Evolutionary conservation across 345 rosid species (phyloP), one percentile per base, ranked within the genome.

Genomic region (Theobroma cacao): DNA sequence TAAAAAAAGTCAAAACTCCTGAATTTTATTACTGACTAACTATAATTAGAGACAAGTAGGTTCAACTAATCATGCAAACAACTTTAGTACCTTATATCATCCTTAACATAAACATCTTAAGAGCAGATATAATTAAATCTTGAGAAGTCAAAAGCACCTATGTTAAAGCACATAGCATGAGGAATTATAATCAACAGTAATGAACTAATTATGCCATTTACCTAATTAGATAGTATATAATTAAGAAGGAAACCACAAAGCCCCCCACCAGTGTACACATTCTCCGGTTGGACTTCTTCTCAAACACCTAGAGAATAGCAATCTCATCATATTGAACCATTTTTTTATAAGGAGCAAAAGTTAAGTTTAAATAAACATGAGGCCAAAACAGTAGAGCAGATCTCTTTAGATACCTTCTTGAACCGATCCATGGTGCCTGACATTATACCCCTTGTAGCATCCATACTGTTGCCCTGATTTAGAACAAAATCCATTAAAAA

Each of bases 361-460:
- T 10, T 55, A 48, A 52, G 77, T 62, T 60, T 40, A 78, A 31
- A 72, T 33, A 34, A 62, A 65, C 65, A 55, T 3, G 17, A 47
- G 64, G 41, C 45, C 14, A 60, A 61, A 77, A 30, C 28, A 30
- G 50, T 15, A 67, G 50, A 52, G 26, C 6, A 69, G 5, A 45
- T 78, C 30, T 22, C 74, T 33, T 52, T 11, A 30, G 55, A 43
- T 82, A 95, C 98, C 97, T 83, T 87, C 83, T 91, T 92, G 84
- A 95, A 93, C 45, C 92, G 90, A 80, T 91, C 94, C 89, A 93
- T 89, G 13, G 97, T 90, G 82, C 98, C 95, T 7, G 97, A 91
- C 93, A 95, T 88, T 60, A 90, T 74, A 15, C 99, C 97, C 83
- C 98, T 90, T 0, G 98, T 85, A 38, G 86, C 84, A 79, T 95